A percentile compares a stretch with the other conserved stretches of the same genome.
Conservation (phyloP, 495 filamentous ascomycete genomes). For the Aspergillus incahuasiensis region DNA sequence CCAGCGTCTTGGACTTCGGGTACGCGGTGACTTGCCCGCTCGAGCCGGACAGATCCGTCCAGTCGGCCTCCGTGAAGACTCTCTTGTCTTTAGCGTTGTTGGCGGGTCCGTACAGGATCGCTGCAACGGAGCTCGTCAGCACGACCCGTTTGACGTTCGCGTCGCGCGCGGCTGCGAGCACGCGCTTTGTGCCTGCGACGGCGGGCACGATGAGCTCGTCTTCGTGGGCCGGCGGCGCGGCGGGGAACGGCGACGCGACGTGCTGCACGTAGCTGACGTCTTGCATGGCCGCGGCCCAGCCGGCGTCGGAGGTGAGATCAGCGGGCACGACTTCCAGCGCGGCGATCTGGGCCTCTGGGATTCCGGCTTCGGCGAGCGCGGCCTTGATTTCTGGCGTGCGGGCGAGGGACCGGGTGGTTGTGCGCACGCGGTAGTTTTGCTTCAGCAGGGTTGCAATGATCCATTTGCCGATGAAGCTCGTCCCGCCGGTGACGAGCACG, state of each 20-base stretch:
- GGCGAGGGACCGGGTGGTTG: not conserved
- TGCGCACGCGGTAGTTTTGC: not conserved
- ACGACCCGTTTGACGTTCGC: not conserved
- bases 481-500: constrained; percentile 1
- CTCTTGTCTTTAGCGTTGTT: not conserved
- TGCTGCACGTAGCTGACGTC: not conserved
- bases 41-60: not conserved
- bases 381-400: not conserved
- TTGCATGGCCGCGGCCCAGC: not conserved
- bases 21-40: not conserved
- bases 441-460: not conserved
- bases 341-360: not conserved
- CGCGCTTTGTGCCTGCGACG: not conserved
- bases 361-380: not conserved
- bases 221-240: not conserved
- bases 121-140: not conserved
- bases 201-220: not conserved
- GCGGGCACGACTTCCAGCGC: not conserved
- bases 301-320: not conserved
- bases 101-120: not conserved
- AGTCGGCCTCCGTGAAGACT: not conserved
- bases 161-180: not conserved
- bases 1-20: not conserved
- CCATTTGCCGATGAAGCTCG: not conserved
- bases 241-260: not conserved